Percentiles rank a stretch among this genome's conserved stretches.
These are phyloP conservation scores for Plasmodium berghei DNA, from an alignment of 169 alveolate genomes.

Conservation along the genomic window DNA sequence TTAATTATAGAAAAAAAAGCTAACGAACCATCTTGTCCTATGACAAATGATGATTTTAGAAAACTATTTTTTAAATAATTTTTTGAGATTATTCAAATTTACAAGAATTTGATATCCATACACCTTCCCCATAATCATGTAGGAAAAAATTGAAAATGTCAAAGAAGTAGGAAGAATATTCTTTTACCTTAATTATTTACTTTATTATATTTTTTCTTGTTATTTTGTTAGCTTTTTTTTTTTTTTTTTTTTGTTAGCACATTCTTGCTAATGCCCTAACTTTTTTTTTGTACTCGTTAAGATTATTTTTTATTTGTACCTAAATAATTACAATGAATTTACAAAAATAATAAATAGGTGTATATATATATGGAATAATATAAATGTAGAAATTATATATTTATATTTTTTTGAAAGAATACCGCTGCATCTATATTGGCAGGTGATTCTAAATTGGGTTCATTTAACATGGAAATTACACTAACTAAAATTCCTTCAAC, in stretches of 20 bases:
- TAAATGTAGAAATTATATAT: not conserved
- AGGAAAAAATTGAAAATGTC: too few relatives aligned
- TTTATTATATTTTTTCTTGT: not conserved
- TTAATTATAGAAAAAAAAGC: constrained; percentile 3
- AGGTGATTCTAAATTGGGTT: constrained; percentile 97
- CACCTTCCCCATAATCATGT: not conserved
- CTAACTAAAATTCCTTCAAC: constrained; percentile 96
- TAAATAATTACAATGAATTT: not conserved
- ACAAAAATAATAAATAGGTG: not conserved
- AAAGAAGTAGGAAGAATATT: too few relatives aligned
- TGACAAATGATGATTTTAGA: constrained; percentile 66
- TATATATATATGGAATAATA: not conserved
- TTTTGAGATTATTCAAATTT: not conserved
- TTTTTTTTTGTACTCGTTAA: constrained; percentile 89
- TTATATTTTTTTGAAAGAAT: not conserved
- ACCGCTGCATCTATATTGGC: constrained; percentile 97
- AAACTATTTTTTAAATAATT: constrained; percentile 42
- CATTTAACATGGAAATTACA: constrained; percentile 97
- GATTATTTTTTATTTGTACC: constrained; percentile 88
- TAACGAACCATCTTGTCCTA: constrained; percentile 12
- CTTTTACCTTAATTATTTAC: too few relatives aligned
- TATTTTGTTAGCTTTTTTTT: not conserved
- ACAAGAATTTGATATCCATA: not conserved
- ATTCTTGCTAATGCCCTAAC: constrained; percentile 90
- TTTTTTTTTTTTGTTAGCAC: constrained; percentile 41